Percentiles rank a stretch among this genome's conserved stretches.
These are phyloP conservation scores for Camellia sinensis DNA, from an alignment of 148 eudicot genomes.

Conservation along the genomic window DNA sequence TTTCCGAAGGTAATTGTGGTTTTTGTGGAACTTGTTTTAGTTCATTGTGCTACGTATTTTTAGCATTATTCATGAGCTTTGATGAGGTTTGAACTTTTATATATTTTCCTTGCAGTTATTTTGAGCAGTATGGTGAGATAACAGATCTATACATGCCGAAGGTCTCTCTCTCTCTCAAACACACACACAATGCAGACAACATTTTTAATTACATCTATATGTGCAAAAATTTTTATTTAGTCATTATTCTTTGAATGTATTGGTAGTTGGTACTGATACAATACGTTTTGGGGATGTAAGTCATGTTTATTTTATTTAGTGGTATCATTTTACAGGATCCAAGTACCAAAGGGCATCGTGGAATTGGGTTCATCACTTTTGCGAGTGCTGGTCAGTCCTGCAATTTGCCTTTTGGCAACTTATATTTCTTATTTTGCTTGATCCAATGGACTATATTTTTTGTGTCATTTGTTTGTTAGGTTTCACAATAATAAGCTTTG, in stretches of 20 bases:
- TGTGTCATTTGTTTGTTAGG: neutral
- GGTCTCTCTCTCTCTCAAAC: conserved; percentile 21
- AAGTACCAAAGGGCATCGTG: conserved; percentile 87
- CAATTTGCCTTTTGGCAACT: neutral
- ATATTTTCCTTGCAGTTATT: conserved; percentile 57
- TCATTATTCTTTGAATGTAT: neutral
- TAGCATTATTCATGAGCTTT: neutral
- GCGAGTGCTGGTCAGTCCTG: conserved; percentile 61
- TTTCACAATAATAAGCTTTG: neutral
- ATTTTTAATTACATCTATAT: neutral
- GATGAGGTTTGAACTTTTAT: neutral
- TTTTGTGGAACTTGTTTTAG: neutral
- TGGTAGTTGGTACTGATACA: neutral
- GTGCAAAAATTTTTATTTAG: neutral
- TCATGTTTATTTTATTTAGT: neutral
- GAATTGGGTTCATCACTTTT: conserved; percentile 96
- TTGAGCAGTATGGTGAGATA: conserved; percentile 91
- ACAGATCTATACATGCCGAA: conserved; percentile 97
- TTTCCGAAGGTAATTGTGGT: conserved; percentile 61
- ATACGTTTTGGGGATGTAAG: neutral
- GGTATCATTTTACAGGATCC: conserved; percentile 56
- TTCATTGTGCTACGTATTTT: neutral
- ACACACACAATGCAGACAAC: conserved; percentile 28
- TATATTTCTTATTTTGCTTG: neutral
- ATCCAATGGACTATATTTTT: neutral